These are phyloP conservation scores for Dionaea muscipula DNA, from an alignment of 179 eudicot genomes.

Conservation along the genomic window DNA sequence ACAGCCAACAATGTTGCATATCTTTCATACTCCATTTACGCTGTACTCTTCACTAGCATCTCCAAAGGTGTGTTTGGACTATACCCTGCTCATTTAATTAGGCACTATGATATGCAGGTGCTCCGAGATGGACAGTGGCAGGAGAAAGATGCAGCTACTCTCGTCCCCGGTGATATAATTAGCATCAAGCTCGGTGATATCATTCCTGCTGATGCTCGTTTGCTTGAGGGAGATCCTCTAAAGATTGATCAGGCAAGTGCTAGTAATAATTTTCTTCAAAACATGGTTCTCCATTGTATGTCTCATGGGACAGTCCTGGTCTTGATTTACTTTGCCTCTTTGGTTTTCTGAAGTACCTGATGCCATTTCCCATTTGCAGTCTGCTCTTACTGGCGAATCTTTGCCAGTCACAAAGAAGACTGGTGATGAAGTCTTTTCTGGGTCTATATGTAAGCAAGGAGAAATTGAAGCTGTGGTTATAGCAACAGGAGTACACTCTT, in stretches of 20 bases:
- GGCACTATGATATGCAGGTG: conserved; percentile 22
- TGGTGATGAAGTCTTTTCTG: conserved; percentile 59
- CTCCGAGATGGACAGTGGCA: conserved; percentile 62
- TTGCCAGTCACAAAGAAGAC: conserved; percentile 49
- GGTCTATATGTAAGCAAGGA: conserved; percentile 67
- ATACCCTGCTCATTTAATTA: neutral
- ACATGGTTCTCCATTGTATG: neutral
- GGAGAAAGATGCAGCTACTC: conserved; percentile 52
- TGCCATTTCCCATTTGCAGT: conserved; percentile 22
- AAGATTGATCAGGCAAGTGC: conserved; percentile 58
- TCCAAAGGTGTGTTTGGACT: neutral
- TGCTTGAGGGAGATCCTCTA: conserved; percentile 61
- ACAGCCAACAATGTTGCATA: neutral
- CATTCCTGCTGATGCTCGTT: conserved; percentile 68
- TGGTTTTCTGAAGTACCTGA: conserved; percentile 1
- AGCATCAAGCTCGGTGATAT: conserved; percentile 72
- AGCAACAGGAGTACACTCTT: conserved; percentile 64
- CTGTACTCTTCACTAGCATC: neutral
- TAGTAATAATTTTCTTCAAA: neutral
- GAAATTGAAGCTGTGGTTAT: conserved; percentile 66
- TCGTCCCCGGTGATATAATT: conserved; percentile 67
- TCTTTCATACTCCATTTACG: neutral
- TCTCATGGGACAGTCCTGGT: neutral
- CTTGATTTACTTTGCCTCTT: neutral
- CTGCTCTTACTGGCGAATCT: conserved; percentile 59